Evolutionary conservation across 1,284 basidiomycete genomes (phyloP), one percentile per base, ranked within the genome.

Genomic region (Anthracocystis setariae): DNA sequence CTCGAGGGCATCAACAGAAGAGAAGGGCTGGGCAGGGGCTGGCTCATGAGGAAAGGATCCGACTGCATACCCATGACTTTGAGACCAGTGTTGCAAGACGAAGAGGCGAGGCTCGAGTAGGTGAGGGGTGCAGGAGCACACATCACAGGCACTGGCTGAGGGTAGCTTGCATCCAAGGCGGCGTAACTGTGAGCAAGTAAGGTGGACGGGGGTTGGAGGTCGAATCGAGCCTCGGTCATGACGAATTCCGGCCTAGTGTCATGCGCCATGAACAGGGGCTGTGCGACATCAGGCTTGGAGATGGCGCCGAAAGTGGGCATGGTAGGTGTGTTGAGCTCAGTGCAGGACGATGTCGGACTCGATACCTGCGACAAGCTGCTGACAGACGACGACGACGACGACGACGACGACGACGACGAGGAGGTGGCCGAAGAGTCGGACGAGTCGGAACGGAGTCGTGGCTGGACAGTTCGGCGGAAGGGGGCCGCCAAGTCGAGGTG

Each of bases 11-110:
- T 35, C 17, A 46, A 20, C 5, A 49, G 48, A 5, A 65, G 49
- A 17, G 64, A 56, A 4, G 60, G 66, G 44, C 66, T 69, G 2
- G 66, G 60, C 8, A 69, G 57, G 9, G 66, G 52, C 38, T 69
- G 66, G 25, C 60, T 69, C 52, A 63, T 56, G 18, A 69, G 66
- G 42, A 69, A 63, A 9, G 66, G 60, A 27, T 69, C 66, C 1
- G 66, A 55, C 40, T 58, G 66, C 45, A 69, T 51, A 5, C 60
- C 60, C 5, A 52, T 33, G 21, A 56, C 50, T 46, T 62, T 69
- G 51, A 69, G 52, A 2, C 52, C 60, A 3, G 46, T 43, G 58
- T 49, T 57, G 32, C 53, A 49, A 20, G 55, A 54, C 13, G 54
- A 33, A 8, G 42, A 43, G 18, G 49, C 64, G 17, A 57, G 18